Base-by-base conservation (phyloP, 2,329 filamentous ascomycete species). In the Colletotrichum sidae region DNA sequence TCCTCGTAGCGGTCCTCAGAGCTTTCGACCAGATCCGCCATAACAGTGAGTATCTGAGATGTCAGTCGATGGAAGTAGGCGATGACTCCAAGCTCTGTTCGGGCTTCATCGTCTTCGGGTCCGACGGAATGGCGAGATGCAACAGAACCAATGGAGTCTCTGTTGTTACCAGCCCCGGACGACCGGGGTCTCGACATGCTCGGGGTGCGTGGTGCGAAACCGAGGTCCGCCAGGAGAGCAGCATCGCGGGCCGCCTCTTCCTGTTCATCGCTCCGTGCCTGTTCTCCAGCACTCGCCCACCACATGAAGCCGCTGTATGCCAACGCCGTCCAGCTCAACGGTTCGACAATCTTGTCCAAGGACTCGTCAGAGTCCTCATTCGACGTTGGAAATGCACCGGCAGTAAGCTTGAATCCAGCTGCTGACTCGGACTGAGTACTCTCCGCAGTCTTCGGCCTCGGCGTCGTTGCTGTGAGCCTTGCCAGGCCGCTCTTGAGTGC, bases 251-350 rank as follows among this genome's bases (percentile, higher is more conserved):
- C 82, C 53, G 78, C 75, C 70, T 88, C 86, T 69, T 90, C 88
- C 17, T 86, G 83, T 68, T 89, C 85, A 56, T 88, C 86, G 54
- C 86, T 82, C 15, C 85, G 83, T 8, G 86, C 80, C 75, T 90
- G 87, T 77, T 96, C 92, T 63, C 92, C 92, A 0, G 92, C 92
- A 13, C 90, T 93, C 2, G 92, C 92, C 92, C 93, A 96, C 92
- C 92, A 96, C 86, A 95, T 93, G 80, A 95, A 94, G 33, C 91
- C 90, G 59, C 87, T 88, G 77, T 95, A 96, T 6, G 92, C 92
- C 34, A 95, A 85, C 1, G 90, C 88, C 1, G 90, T 84, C 92
- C 89, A 92, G 46, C 85, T 89, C 45, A 85, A 75, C 2, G 89
- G 88, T 72, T 92, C 89, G 35, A 89, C 81, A 47, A 90, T 81